These are phyloP conservation scores for Magnolia officinalis DNA, from an alignment of 164 flowering plant species.

Conservation along the genomic window DNA sequence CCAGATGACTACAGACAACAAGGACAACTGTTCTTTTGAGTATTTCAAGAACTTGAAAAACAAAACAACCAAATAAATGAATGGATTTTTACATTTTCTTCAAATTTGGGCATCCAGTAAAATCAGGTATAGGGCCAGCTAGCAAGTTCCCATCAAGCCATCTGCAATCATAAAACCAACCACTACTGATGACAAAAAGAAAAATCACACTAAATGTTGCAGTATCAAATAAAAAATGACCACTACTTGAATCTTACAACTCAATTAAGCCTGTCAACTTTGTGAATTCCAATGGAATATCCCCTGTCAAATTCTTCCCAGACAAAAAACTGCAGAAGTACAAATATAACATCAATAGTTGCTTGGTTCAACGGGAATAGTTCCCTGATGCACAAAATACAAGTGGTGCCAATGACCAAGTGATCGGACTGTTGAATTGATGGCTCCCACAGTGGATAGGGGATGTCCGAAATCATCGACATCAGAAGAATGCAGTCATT, in stretches of 20 bases:
- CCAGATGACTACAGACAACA: slow-evolving; percentile 68
- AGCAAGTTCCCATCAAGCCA: slow-evolving; percentile 89
- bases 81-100: slow-evolving; percentile 53
- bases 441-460: too few species aligned
- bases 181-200: not conserved
- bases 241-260: slow-evolving; percentile 54
- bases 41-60: not conserved
- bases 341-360: not conserved
- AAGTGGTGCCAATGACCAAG: not conserved
- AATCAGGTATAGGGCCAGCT: slow-evolving; percentile 87
- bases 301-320: slow-evolving; percentile 73
- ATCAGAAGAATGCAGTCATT: too few species aligned
- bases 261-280: slow-evolving; percentile 68
- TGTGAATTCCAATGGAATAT: slow-evolving; percentile 64
- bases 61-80: not conserved
- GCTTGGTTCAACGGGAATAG: not conserved
- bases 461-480: too few species aligned
- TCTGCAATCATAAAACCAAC: slow-evolving; percentile 39
- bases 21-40: slow-evolving; percentile 2
- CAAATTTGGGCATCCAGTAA: slow-evolving; percentile 60
- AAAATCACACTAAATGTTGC: not conserved
- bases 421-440: too few species aligned
- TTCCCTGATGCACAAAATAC: not conserved
- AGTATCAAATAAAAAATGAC: slow-evolving; percentile 7
- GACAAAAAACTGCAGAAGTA: slow-evolving; percentile 56